Percentiles rank a stretch among this genome's conserved stretches.
Conservation (phyloP, 108 stramenopile genomes). For the Asterionellopsis glacialis region DNA sequence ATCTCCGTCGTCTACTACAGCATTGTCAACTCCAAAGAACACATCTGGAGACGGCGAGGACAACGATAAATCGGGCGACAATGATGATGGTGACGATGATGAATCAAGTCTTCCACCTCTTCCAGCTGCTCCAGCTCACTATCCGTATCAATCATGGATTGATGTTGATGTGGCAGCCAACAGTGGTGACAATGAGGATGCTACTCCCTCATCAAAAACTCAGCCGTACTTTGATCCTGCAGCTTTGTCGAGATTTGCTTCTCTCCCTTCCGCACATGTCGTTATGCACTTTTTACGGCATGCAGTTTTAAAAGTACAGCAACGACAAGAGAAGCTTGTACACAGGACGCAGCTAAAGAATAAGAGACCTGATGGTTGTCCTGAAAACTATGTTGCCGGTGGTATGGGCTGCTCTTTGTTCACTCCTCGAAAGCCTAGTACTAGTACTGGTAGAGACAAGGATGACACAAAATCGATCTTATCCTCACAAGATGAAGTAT, state of each 20-base stretch:
- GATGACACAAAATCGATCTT: no score
- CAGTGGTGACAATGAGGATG: slow-evolving; percentile 10
- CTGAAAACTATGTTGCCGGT: no score
- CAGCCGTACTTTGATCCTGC: slow-evolving; percentile 54
- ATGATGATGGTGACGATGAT: slow-evolving; percentile 23
- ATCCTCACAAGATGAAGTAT: no score
- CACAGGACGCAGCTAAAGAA: no score
- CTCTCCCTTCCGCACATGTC: slow-evolving; percentile 59
- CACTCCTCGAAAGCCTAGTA: no score
- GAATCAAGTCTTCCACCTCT: no score
- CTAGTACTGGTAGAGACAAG: no score
- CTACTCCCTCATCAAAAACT: slow-evolving; percentile 3
- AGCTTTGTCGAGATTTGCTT: slow-evolving; percentile 50
- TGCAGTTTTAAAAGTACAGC: no score
- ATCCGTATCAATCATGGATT: slow-evolving; percentile 17
- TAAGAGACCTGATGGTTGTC: no score
- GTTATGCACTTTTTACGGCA: slow-evolving; percentile 56
- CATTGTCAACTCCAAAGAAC: background rate
- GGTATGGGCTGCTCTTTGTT: no score
- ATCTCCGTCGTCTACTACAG: background rate
- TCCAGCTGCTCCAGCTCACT: slow-evolving; percentile 20
- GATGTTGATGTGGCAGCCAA: no score
- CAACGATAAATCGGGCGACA: background rate
- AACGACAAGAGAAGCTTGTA: no score
- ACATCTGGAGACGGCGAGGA: background rate